Evolutionary conservation across 108 stramenopile genomes (phyloP).

Genomic region (Fistulifera pelliculosa): DNA sequence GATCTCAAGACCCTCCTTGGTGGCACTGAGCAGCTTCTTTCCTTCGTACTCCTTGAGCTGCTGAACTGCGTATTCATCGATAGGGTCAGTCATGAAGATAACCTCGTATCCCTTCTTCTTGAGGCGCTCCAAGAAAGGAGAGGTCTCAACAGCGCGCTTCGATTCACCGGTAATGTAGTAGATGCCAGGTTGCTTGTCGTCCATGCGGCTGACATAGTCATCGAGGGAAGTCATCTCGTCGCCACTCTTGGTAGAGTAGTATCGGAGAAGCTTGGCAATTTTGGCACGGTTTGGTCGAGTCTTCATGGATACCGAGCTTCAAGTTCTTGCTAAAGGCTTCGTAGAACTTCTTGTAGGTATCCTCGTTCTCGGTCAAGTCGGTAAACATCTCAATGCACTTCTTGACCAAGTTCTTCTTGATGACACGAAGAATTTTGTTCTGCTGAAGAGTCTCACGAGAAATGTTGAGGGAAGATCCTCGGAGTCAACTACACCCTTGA

Average conservation of each 20-base stretch:
- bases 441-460: constrained; percentile 99
- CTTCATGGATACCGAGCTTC: constrained; percentile 99
- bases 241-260: constrained; percentile 98
- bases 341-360: constrained; percentile 99
- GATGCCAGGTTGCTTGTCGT: constrained; percentile 98
- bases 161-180: constrained; percentile 99
- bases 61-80: constrained; percentile 99
- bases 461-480: constrained; percentile 99
- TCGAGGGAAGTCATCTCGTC: constrained; percentile 98
- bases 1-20: constrained; percentile 98
- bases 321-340: constrained; percentile 99
- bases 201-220: constrained; percentile 98
- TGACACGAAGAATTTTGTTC: constrained; percentile 99
- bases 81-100: constrained; percentile 99
- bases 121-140: constrained; percentile 99
- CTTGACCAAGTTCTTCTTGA: constrained; percentile 99
- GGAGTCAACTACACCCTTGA: constrained; percentile 99
- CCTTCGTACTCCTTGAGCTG: constrained; percentile 99
- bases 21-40: constrained; percentile 99
- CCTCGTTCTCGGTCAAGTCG: constrained; percentile 97
- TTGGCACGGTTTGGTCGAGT: constrained; percentile 99
- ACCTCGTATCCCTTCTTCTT: constrained; percentile 99
- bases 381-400: constrained; percentile 99
- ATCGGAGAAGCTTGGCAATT: constrained; percentile 99
- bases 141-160: constrained; percentile 97